Evolutionary conservation across 1,284 basidiomycete genomes (phyloP), one percentile per base, ranked within the genome.

Genomic region (Ceratobasidium sp.): DNA sequence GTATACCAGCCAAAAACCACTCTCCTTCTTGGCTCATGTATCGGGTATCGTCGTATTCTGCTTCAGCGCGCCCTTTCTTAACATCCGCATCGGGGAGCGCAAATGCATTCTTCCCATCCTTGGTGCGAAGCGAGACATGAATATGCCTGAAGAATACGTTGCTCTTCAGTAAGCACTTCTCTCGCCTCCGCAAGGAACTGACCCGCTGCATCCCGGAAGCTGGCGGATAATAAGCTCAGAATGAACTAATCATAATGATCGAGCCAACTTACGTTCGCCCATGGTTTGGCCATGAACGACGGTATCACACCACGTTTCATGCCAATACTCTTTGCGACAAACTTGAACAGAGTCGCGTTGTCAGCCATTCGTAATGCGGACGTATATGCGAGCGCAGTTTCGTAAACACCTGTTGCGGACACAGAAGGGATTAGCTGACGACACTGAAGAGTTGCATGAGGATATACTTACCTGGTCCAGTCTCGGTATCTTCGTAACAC

Each of bases 261-360:
- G 75, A 45, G 45, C 19, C 51, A 14, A 85, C 91, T 81, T 80
- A 96, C 95, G 80, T 94, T 91, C 63, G 90, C 91, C 92, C 93
- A 97, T 27, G 97, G 97, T 80, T 98, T 98, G 0, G 97, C 97
- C 97, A 99, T 99, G 82, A 99, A 99, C 75, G 95, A 97, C 0
- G 97, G 97, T 60, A 95, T 88, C 71, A 99, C 88, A 8, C 93
- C 93, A 78, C 93, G 87, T 81, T 93, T 90, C 88, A 98, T 95
- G 0, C 97, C 97, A 2, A 97, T 83, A 77, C 94, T 96, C 85
- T 98, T 98, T 6, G 95, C 94, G 15, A 95, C 84, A 79, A 93
- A 94, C 82, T 99, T 99, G 89, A 96, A 99, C 51, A 99, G 84
- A 65, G 92, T 89, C 0, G 96, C 96, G 81, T 98, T 98, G 81